Percentiles rank a stretch among this genome's conserved stretches.
These are phyloP conservation scores for Magnolia officinalis DNA, from an alignment of 164 flowering plant species.

Conservation along the genomic window DNA sequence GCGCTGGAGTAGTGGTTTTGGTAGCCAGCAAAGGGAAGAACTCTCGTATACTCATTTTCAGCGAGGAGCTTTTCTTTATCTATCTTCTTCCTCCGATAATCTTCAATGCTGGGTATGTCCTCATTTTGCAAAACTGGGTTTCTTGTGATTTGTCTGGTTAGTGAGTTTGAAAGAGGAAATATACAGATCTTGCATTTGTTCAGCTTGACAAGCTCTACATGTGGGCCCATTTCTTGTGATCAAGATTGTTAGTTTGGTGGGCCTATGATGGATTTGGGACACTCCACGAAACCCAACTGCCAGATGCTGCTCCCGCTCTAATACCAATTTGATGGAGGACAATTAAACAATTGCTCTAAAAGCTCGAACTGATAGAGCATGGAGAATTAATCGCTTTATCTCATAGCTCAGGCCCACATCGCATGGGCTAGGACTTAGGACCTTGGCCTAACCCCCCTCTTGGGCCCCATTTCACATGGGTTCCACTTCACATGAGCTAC, in stretches of 20 bases:
- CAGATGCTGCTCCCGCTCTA: too few relatives aligned
- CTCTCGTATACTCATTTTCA: conserved; percentile 65
- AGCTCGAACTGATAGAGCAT: too few relatives aligned
- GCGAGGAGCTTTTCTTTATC: conserved; percentile 81
- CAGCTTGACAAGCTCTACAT: background rate
- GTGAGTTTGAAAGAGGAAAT: background rate
- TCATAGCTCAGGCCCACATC: too few relatives aligned
- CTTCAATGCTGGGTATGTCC: conserved; percentile 85
- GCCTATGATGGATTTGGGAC: background rate
- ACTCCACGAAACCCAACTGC: background rate
- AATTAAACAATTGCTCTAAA: too few relatives aligned
- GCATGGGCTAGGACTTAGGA: too few relatives aligned
- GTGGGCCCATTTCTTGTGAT: background rate
- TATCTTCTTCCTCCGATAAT: conserved; percentile 93
- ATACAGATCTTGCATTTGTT: background rate
- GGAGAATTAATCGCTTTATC: too few relatives aligned
- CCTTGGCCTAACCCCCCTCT: too few relatives aligned
- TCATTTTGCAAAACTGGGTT: background rate
- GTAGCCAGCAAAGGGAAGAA: conserved; percentile 61
- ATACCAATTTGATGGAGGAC: too few relatives aligned
- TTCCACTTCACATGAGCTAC: too few relatives aligned
- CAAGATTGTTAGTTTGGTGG: background rate
- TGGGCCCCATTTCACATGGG: too few relatives aligned
- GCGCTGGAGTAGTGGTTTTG: conserved; percentile 51
- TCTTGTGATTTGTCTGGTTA: background rate